A percentile compares a stretch with the other conserved stretches of the same genome.
Evolutionary conservation across 345 rosid genomes (phyloP).

Genomic region (Pistacia atlantica): DNA sequence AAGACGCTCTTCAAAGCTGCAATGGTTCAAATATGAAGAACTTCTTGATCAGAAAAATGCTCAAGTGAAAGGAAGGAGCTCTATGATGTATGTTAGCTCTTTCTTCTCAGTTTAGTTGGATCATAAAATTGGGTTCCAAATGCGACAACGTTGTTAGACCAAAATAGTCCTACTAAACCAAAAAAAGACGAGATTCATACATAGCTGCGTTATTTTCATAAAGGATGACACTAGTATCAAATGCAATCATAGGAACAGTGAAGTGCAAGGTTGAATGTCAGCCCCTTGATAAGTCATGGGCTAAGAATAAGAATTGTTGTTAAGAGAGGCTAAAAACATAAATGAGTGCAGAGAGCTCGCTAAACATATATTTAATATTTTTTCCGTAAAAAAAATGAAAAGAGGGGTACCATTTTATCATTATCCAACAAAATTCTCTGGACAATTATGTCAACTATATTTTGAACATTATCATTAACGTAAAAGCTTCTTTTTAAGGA

Average conservation of each 20-base stretch:
- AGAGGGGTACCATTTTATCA: background rate
- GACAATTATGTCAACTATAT: background rate
- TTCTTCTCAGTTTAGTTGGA: background rate
- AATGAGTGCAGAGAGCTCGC: background rate
- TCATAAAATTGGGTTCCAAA: background rate
- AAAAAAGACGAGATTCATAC: no score
- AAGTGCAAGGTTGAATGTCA: background rate
- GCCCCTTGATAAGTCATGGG: no score
- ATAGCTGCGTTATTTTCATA: no score
- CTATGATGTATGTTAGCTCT: background rate
- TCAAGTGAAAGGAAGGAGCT: constrained; percentile 5
- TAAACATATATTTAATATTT: background rate
- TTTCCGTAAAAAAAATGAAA: background rate
- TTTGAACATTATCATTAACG: background rate
- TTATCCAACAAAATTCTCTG: background rate
- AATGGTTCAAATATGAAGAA: constrained; percentile 12
- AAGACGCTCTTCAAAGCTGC: constrained; percentile 95
- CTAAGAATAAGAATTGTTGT: no score
- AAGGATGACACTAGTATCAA: background rate
- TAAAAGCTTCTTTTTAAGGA: background rate
- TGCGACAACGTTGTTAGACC: background rate
- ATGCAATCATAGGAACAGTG: background rate
- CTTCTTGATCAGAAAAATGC: constrained; percentile 6
- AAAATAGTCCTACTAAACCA: no score
- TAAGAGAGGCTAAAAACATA: no score